phyloP scores from a whole-genome alignment of 176 grass and related monocot genomes.

The Puya raimondii region DNA sequence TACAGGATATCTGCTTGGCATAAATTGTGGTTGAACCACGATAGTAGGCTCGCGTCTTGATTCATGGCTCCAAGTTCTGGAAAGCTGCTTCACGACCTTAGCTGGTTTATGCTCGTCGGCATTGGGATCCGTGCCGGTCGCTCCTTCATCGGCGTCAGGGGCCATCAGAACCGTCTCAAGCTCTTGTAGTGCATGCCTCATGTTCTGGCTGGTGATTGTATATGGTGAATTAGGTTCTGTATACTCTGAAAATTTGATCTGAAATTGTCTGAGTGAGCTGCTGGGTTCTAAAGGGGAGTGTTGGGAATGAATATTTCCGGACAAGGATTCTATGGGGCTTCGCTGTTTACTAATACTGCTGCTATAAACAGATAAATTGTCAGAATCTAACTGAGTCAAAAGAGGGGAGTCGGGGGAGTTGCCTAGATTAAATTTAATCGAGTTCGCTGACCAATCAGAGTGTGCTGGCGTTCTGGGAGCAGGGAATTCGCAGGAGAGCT shows the following conservation, averaged over 20 bases:
- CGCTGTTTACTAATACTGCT: slow-evolving; percentile 45
- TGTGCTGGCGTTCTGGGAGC: slow-evolving; percentile 36
- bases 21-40: slow-evolving; percentile 22
- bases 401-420: slow-evolving; percentile 65
- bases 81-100: slow-evolving; percentile 42
- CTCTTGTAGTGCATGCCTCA: slow-evolving; percentile 70
- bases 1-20: slow-evolving; percentile 25
- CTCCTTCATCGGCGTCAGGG: slow-evolving; percentile 56
- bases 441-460: slow-evolving; percentile 31
- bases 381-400: slow-evolving; percentile 50
- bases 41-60: slow-evolving; percentile 28
- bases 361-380: slow-evolving; percentile 52
- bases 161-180: slow-evolving; percentile 97
- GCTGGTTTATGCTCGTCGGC: slow-evolving; percentile 42
- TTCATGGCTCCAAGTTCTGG: slow-evolving; percentile 66
- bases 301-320: slow-evolving; percentile 24
- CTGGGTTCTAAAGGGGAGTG: slow-evolving; percentile 64
- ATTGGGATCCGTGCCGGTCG: slow-evolving; percentile 32
- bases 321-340: slow-evolving; percentile 62
- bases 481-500: slow-evolving; percentile 38
- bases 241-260: slow-evolving; percentile 29
- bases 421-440: slow-evolving; percentile 44
- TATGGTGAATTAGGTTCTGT: slow-evolving; percentile 31
- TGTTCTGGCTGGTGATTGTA: slow-evolving; percentile 55
- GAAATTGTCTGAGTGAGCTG: slow-evolving; percentile 42